These are phyloP conservation scores for Fusarium graminum DNA, from an alignment of 2,329 filamentous ascomycete species.

Conservation along the genomic window DNA sequence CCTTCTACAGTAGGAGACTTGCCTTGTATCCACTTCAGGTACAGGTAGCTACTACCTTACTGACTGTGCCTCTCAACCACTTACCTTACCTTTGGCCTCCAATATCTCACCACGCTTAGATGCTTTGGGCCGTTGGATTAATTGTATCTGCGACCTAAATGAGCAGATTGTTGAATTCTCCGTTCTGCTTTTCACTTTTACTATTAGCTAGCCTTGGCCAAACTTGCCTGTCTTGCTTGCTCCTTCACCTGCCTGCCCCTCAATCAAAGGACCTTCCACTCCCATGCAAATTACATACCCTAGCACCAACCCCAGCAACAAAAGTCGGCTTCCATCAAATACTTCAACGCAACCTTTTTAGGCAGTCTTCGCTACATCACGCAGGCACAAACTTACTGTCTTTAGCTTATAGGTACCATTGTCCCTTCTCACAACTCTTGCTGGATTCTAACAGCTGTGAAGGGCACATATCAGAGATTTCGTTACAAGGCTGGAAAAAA, in stretches of 20 bases:
- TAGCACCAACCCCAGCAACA: constrained; percentile 26
- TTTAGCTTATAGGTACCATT: background rate
- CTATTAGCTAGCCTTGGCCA: background rate
- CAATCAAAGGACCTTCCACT: background rate
- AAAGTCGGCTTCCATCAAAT: constrained; percentile 9
- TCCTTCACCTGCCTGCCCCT: constrained; percentile 8
- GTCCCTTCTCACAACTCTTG: background rate
- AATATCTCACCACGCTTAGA: constrained; percentile 36
- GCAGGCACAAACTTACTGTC: background rate
- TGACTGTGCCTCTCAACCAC: constrained; percentile 19
- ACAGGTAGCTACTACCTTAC: constrained; percentile 18
- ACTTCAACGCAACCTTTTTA: constrained; percentile 3
- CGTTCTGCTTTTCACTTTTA: background rate
- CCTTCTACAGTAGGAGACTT: background rate
- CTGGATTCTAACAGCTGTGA: background rate
- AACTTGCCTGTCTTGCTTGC: background rate
- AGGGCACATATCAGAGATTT: background rate
- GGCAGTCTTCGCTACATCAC: background rate
- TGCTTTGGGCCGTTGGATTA: constrained; percentile 17
- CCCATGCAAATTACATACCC: constrained; percentile 18
- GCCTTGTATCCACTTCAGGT: constrained; percentile 24
- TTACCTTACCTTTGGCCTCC: constrained; percentile 11
- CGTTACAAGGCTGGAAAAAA: background rate
- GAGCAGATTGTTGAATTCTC: background rate
- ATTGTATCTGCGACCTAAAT: constrained; percentile 3